A percentile compares a stretch with the other conserved stretches of the same genome.
Conservation (phyloP, 768 basidiomycete genomes). For the Kwoniella sp. region DNA sequence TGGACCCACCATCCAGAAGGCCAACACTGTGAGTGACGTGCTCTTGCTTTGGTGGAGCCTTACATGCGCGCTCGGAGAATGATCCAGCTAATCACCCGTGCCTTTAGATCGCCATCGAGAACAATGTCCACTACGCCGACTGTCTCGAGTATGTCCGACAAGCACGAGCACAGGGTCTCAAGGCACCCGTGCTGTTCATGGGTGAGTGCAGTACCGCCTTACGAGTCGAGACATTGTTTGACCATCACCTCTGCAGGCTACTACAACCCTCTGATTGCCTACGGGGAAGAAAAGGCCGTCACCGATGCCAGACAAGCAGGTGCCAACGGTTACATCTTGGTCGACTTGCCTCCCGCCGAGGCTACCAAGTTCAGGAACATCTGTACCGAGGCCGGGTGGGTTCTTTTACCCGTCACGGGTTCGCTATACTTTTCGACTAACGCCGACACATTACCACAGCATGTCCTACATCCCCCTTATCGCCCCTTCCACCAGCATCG, state of each 20-base stretch:
- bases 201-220: slow-evolving; percentile 54
- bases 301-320: slow-evolving; percentile 83
- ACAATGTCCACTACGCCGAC: slow-evolving; percentile 69
- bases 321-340: slow-evolving; percentile 95
- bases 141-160: slow-evolving; percentile 71
- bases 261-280: slow-evolving; percentile 92
- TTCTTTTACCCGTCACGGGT: neutral
- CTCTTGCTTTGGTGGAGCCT: neutral
- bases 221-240: neutral
- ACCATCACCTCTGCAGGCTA: slow-evolving; percentile 70
- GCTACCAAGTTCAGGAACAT: slow-evolving; percentile 84
- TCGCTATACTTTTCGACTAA: neutral
- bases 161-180: slow-evolving; percentile 76
- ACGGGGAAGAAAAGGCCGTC: slow-evolving; percentile 91
- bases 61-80: neutral
- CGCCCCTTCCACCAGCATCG: slow-evolving; percentile 83
- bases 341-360: slow-evolving; percentile 96
- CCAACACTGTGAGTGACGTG: slow-evolving; percentile 71
- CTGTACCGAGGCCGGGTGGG: slow-evolving; percentile 74
- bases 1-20: slow-evolving; percentile 85
- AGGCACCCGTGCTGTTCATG: slow-evolving; percentile 86
- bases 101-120: slow-evolving; percentile 82
- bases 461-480: slow-evolving; percentile 92
- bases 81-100: neutral
- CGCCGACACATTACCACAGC: slow-evolving; percentile 52